These are phyloP conservation scores for Drechslerella dactyloides DNA, from an alignment of 2,329 filamentous ascomycete genomes.

Conservation along the genomic window DNA sequence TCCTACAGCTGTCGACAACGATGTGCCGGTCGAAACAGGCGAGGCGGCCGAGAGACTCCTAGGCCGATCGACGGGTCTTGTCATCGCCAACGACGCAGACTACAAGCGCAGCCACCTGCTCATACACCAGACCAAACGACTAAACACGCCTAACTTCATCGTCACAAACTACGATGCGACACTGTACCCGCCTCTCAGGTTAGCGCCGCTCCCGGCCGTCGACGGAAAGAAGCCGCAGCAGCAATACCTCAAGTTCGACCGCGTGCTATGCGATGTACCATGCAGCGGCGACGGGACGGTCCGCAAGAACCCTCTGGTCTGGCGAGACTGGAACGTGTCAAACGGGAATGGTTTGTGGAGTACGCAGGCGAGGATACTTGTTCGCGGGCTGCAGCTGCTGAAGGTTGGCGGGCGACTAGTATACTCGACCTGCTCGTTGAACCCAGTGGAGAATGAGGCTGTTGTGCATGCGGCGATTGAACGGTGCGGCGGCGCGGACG, in stretches of 20 bases:
- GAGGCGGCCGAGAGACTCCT: conserved; percentile 59
- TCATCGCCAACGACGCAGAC: conserved; percentile 95
- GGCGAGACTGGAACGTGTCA: conserved; percentile 91
- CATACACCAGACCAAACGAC: conserved; percentile 94
- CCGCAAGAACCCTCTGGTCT: conserved; percentile 90
- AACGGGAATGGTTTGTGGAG: conserved; percentile 85
- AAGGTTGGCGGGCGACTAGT: conserved; percentile 94
- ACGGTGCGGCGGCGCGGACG: conserved; percentile 80
- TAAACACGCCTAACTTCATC: conserved; percentile 94
- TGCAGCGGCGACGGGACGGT: conserved; percentile 95
- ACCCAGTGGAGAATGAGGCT: conserved; percentile 95
- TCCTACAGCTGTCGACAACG: no score
- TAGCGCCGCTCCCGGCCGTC: conserved; percentile 68
- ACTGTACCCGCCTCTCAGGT: conserved; percentile 87
- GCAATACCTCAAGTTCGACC: conserved; percentile 92
- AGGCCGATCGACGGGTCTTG: conserved; percentile 84
- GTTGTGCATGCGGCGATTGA: conserved; percentile 87
- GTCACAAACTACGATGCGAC: conserved; percentile 98
- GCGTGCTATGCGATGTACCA: conserved; percentile 93
- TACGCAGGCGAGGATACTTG: conserved; percentile 87
- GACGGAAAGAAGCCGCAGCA: conserved; percentile 62
- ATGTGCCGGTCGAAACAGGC: conserved; percentile 61
- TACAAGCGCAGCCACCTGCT: conserved; percentile 97
- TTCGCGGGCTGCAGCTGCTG: conserved; percentile 91
- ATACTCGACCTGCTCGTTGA: conserved; percentile 99